phyloP scores from a whole-genome alignment of 352 stramenopile genomes.

The Phytophthora pseudosyringae region DNA sequence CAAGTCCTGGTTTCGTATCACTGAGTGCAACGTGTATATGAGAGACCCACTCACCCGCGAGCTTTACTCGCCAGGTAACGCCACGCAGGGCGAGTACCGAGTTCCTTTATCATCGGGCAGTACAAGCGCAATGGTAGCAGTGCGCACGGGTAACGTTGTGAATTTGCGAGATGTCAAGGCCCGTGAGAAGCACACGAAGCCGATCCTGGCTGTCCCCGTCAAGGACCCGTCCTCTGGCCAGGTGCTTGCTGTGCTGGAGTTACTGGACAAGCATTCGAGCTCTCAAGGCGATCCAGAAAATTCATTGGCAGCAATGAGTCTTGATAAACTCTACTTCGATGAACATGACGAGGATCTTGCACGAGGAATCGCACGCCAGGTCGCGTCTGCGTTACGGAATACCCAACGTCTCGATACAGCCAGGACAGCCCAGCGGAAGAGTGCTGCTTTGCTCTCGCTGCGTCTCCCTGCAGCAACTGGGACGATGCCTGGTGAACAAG shows the following conservation, averaged over 20 bases:
- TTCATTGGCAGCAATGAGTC: background rate
- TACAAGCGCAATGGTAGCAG: slow-evolving; percentile 66
- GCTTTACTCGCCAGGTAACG: slow-evolving; percentile 59
- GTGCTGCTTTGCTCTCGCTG: slow-evolving; percentile 63
- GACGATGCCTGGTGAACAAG: slow-evolving; percentile 39
- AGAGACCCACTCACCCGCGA: slow-evolving; percentile 64
- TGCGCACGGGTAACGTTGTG: slow-evolving; percentile 68
- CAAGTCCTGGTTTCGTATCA: slow-evolving; percentile 30
- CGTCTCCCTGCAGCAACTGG: slow-evolving; percentile 38
- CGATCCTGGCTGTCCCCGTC: slow-evolving; percentile 84
- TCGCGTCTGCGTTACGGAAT: slow-evolving; percentile 76
- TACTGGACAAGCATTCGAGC: slow-evolving; percentile 55
- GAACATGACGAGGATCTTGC: slow-evolving; percentile 73
- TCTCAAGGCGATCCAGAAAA: slow-evolving; percentile 3
- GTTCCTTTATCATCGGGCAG: slow-evolving; percentile 51
- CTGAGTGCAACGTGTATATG: slow-evolving; percentile 72
- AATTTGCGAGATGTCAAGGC: slow-evolving; percentile 81
- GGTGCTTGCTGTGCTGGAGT: slow-evolving; percentile 72
- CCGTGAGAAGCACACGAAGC: slow-evolving; percentile 37
- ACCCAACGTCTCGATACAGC: slow-evolving; percentile 67
- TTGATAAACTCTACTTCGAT: slow-evolving; percentile 76
- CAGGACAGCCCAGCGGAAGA: slow-evolving; percentile 61
- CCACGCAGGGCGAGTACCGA: slow-evolving; percentile 49
- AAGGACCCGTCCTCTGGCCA: slow-evolving; percentile 65
- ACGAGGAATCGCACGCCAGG: slow-evolving; percentile 65